A percentile compares a stretch with the other conserved stretches of the same genome.
These are phyloP conservation scores for Phalaenopsis equestris DNA, from an alignment of 106 monocot genomes.

Conservation along the genomic window DNA sequence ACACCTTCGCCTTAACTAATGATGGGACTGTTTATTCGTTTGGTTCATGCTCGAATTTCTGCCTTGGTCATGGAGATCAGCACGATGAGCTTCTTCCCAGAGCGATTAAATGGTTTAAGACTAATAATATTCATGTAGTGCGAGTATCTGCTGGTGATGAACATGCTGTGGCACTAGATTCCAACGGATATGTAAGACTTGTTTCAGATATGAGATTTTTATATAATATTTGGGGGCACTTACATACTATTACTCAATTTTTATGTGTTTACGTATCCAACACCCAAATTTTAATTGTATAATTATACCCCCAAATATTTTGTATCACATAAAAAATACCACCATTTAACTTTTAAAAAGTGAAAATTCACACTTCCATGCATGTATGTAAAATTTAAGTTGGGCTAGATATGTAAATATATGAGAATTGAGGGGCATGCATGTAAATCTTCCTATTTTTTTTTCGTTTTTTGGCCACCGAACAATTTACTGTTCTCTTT, in stretches of 20 bases:
- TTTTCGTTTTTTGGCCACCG: not conserved
- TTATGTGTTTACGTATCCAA: too few relatives aligned
- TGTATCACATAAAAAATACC: too few relatives aligned
- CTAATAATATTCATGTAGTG: conserved; percentile 62
- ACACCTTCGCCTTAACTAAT: conserved; percentile 71
- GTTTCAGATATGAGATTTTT: not conserved
- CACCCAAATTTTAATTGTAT: too few relatives aligned
- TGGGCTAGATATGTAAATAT: too few relatives aligned
- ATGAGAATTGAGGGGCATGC: too few relatives aligned
- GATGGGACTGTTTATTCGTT: conserved; percentile 81
- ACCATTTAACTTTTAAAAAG: too few relatives aligned
- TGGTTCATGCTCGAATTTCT: conserved; percentile 92
- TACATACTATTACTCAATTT: too few relatives aligned
- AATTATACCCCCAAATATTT: too few relatives aligned
- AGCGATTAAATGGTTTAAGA: conserved; percentile 63
- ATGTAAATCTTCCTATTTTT: conserved; percentile 1
- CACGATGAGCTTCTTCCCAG: conserved; percentile 77
- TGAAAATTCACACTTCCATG: too few relatives aligned
- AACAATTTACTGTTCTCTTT: not conserved
- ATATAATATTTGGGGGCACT: not conserved
- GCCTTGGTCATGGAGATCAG: conserved; percentile 93
- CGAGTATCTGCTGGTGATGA: conserved; percentile 95
- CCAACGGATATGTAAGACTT: conserved; percentile 63
- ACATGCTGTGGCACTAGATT: conserved; percentile 96
- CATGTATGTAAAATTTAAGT: too few relatives aligned